Percentiles rank a stretch among this genome's conserved stretches.
Evolutionary conservation across 75 land plant species (phyloP).

Genomic region (Sequoia sempervirens): DNA sequence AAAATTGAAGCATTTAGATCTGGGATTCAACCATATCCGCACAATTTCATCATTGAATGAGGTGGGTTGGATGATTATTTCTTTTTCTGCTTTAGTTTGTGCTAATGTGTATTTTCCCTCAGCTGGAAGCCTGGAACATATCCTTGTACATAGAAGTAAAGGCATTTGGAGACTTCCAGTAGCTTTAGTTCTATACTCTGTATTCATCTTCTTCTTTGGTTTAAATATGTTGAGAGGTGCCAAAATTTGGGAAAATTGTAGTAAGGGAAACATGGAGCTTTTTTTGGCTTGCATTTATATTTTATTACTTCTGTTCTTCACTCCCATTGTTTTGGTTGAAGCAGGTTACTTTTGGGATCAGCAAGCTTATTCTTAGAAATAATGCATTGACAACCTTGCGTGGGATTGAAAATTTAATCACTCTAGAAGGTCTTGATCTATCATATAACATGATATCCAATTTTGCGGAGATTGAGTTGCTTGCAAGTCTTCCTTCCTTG

Average conservation of each 20-base stretch:
- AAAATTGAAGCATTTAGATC: slow-evolving; percentile 72
- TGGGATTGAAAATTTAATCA: slow-evolving; percentile 76
- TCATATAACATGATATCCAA: slow-evolving; percentile 89
- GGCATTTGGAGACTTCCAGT: neutral
- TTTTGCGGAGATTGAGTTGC: slow-evolving; percentile 75
- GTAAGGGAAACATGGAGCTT: neutral
- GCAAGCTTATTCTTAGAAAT: slow-evolving; percentile 82
- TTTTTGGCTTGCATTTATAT: neutral
- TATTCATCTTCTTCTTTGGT: neutral
- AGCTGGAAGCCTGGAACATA: neutral
- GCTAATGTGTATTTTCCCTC: neutral
- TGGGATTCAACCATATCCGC: slow-evolving; percentile 82
- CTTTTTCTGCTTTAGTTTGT: neutral
- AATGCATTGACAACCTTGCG: slow-evolving; percentile 75
- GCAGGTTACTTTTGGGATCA: slow-evolving; percentile 73
- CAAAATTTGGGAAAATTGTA: neutral
- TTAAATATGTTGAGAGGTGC: neutral
- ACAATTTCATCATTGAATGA: slow-evolving; percentile 51
- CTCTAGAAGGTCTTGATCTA: slow-evolving; percentile 83
- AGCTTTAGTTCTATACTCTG: neutral
- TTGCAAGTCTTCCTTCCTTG: slow-evolving; percentile 49
- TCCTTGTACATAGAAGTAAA: neutral
- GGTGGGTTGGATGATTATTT: slow-evolving; percentile 29
- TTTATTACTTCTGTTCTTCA: neutral
- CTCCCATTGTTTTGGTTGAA: neutral